phyloP scores from a whole-genome alignment of 495 filamentous ascomycete species.

The Tuber brumale region DNA sequence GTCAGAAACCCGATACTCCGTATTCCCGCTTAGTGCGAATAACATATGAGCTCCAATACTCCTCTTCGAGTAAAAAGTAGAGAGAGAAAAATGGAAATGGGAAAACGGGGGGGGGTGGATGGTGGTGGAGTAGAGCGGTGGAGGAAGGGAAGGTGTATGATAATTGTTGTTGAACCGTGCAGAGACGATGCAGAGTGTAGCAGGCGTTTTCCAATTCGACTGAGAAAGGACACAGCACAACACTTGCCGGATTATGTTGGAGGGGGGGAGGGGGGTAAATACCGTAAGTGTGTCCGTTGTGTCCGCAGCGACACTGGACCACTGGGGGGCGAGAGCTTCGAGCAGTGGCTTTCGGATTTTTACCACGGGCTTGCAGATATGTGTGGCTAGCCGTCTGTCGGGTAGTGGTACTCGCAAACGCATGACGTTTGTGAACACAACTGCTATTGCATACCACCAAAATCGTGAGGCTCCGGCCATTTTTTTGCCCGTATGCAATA shows the following conservation, averaged over 20 bases:
- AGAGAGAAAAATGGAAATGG: neutral
- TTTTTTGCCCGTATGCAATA: no score
- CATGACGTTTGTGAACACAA: no score
- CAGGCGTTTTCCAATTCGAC: slow-evolving; percentile 2
- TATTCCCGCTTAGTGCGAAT: neutral
- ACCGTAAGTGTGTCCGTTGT: neutral
- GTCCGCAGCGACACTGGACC: neutral
- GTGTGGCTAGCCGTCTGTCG: slow-evolving; percentile 35
- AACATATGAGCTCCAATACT: slow-evolving; percentile 2
- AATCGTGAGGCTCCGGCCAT: no score
- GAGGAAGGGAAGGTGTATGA: slow-evolving; percentile 6
- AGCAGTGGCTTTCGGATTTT: slow-evolving; percentile 2
- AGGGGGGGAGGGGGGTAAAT: neutral
- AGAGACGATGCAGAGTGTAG: slow-evolving; percentile 1
- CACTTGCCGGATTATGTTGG: slow-evolving; percentile 2
- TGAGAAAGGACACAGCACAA: neutral
- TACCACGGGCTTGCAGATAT: slow-evolving; percentile 20
- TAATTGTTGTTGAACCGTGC: slow-evolving; percentile 2
- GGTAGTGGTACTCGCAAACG: no score
- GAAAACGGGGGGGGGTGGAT: neutral
- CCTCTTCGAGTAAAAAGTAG: neutral
- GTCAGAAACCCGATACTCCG: slow-evolving; percentile 2
- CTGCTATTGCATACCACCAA: no score
- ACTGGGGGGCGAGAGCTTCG: neutral
- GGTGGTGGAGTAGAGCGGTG: neutral